phyloP scores from a whole-genome alignment of 768 basidiomycete species.

The Gelatoporia subvermispora region DNA sequence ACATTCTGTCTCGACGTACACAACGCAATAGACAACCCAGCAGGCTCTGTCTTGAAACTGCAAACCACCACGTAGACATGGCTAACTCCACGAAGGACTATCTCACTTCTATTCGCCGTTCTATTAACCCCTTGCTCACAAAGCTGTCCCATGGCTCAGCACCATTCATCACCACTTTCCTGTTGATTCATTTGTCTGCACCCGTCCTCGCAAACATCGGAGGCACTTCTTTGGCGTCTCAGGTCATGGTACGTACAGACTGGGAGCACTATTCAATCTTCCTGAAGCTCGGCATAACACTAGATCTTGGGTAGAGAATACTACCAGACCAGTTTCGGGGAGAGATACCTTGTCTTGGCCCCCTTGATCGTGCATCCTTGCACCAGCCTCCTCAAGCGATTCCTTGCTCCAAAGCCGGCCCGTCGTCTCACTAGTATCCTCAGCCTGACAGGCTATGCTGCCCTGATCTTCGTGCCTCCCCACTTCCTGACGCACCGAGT shows the following conservation, averaged over 20 bases:
- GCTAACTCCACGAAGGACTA: too few species aligned
- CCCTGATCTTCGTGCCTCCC: constrained; percentile 55
- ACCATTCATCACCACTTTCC: constrained; percentile 73
- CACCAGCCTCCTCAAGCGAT: constrained; percentile 54
- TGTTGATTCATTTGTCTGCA: constrained; percentile 75
- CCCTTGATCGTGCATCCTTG: constrained; percentile 65
- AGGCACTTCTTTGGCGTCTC: constrained; percentile 62
- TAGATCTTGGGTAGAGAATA: constrained; percentile 83
- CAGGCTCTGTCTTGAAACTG: too few species aligned
- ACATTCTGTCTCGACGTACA: too few species aligned
- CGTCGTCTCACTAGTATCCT: constrained; percentile 40
- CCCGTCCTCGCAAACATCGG: constrained; percentile 69
- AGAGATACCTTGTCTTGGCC: constrained; percentile 60
- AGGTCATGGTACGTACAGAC: constrained; percentile 59
- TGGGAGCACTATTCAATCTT: not conserved
- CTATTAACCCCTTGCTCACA: constrained; percentile 34
- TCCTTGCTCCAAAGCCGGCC: constrained; percentile 38
- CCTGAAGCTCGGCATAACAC: not conserved
- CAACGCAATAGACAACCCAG: too few species aligned
- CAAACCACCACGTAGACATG: too few species aligned
- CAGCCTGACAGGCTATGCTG: constrained; percentile 59
- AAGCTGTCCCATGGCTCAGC: constrained; percentile 62
- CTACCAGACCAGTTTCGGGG: constrained; percentile 70
- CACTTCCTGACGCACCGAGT: constrained; percentile 69
- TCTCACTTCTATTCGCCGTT: not conserved